phyloP scores from a whole-genome alignment of 352 stramenopile genomes.

The Pythium aquatile region DNA sequence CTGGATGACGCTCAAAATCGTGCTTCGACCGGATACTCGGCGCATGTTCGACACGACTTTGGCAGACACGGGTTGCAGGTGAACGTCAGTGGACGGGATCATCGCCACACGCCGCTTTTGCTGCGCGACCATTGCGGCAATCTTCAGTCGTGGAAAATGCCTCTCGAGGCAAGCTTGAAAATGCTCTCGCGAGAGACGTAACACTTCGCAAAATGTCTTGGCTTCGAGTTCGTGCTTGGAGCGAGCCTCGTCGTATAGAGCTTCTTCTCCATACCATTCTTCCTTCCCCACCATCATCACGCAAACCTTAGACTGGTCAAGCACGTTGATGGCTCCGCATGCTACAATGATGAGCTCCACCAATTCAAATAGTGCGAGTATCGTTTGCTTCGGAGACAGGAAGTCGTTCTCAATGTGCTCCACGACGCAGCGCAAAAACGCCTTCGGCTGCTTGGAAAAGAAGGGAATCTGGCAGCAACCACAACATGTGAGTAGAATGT shows the following conservation, averaged over 20 bases:
- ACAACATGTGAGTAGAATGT: background rate
- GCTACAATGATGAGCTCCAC: constrained; percentile 29
- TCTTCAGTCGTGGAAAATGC: constrained; percentile 52
- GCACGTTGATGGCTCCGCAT: constrained; percentile 21
- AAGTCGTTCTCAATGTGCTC: constrained; percentile 28
- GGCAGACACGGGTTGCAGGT: background rate
- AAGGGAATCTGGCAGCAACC: constrained; percentile 17
- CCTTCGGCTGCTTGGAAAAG: constrained; percentile 25
- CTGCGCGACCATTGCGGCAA: constrained; percentile 39
- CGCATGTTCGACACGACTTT: background rate
- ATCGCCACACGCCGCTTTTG: constrained; percentile 15
- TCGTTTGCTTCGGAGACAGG: constrained; percentile 20
- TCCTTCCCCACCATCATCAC: constrained; percentile 4
- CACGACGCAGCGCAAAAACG: constrained; percentile 27
- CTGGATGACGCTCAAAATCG: constrained; percentile 7
- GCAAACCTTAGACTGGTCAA: constrained; percentile 17
- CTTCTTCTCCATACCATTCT: constrained; percentile 23
- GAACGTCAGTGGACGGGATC: constrained; percentile 16
- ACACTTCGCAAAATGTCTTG: constrained; percentile 26
- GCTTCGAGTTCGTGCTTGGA: constrained; percentile 22
- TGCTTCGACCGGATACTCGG: constrained; percentile 10
- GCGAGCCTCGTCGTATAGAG: constrained; percentile 20
- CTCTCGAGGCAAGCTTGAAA: constrained; percentile 38
- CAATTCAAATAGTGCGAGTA: constrained; percentile 18
- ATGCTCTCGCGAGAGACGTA: constrained; percentile 10